Evolutionary conservation across 176 grass and related monocot species (phyloP).

Genomic region (Aegilops speltoides): DNA sequence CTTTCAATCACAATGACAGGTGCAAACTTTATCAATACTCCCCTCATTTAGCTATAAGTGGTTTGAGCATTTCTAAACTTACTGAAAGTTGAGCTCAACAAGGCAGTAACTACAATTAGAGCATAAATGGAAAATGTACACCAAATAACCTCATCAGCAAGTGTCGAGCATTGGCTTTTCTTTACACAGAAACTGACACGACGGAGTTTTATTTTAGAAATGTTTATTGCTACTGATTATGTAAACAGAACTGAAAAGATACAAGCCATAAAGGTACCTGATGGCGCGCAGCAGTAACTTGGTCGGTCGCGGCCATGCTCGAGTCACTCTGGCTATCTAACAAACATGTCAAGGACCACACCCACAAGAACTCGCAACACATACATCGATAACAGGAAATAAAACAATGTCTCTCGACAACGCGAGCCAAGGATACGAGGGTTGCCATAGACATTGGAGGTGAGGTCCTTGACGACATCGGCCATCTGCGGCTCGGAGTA

Average conservation of each 20-base stretch:
- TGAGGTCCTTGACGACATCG: slow-evolving; percentile 58
- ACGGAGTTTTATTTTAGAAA: neutral
- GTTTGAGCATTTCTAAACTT: neutral
- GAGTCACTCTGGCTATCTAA: slow-evolving; percentile 95
- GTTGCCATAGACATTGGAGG: slow-evolving; percentile 79
- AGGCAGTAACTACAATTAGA: neutral
- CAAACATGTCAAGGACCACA: slow-evolving; percentile 45
- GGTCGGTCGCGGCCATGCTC: slow-evolving; percentile 59
- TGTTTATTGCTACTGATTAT: neutral
- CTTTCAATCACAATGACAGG: neutral
- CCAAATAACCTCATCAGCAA: neutral
- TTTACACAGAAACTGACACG: neutral
- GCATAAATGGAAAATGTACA: neutral
- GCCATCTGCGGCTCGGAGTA: slow-evolving; percentile 86
- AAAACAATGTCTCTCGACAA: neutral
- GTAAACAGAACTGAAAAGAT: neutral
- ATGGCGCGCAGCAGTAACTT: slow-evolving; percentile 61
- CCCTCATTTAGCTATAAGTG: neutral
- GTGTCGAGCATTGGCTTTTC: neutral
- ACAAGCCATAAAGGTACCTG: slow-evolving; percentile 43
- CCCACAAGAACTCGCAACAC: neutral
- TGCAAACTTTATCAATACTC: neutral
- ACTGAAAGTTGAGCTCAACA: neutral
- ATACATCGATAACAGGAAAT: neutral
- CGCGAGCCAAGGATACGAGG: slow-evolving; percentile 75